Base-by-base conservation (phyloP, 495 filamentous ascomycete species). In the Penicillium simplicissimum region DNA sequence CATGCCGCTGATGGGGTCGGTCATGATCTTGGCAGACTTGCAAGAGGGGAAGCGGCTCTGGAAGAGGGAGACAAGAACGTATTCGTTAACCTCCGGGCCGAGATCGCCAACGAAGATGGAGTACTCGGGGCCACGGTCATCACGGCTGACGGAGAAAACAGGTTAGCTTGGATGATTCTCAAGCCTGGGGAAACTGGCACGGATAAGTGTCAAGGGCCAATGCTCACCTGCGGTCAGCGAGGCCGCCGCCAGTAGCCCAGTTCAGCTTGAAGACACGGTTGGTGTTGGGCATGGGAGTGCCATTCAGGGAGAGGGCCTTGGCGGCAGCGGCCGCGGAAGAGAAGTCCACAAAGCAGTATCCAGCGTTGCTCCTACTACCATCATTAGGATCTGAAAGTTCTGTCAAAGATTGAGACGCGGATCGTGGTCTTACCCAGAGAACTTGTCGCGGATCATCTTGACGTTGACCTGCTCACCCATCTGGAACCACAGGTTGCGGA, bases 1-100 rank as follows among this genome's bases (percentile, higher is more conserved):
- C 86, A 98, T 93, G 66, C 95, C 95, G 57, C 88, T 94, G 76
- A 98, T 95, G 57, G 96, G 95, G 69, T 99, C 95, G 45, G 96
- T 96, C 95, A 99, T 99, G 76, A 99, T 99, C 83, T 99, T 99
- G 61, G 96, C 95, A 10, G 93, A 97, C 81, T 98, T 98, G 90
- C 96, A 98, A 6, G 92, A 96, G 0, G 90, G 91, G 82, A 95
- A 99, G 36, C 93, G 90, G 64, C 86, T 87, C 76, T 99, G 95
- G 83, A 99, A 99, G 54, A 99, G 87, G 4, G 92, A 96, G 47
- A 97, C 92, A 33, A 99, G 84, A 38, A 97, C 95, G 65, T 96
- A 97, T 82, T 99, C 95, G 74, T 97, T 99, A 65, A 99, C 95
- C 77, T 99, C 95, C 0, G 96, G 95, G 40, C 95, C 95, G 58